Base-by-base conservation (phyloP, 257 asterid genomes). In the Solanum bukasovii region DNA sequence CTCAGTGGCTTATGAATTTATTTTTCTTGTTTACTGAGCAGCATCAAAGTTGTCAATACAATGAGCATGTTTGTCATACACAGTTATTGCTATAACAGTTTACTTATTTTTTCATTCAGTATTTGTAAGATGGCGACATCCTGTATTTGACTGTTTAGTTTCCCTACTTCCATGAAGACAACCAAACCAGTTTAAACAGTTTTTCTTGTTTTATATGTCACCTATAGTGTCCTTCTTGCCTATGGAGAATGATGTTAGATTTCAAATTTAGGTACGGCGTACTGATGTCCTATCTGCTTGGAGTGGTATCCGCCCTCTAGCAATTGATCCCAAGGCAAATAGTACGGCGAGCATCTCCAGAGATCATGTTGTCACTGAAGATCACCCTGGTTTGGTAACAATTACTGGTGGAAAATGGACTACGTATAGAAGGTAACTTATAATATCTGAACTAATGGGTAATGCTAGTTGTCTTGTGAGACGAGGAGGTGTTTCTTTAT, bases 341-440 rank as follows among this genome's bases (percentile, higher is more conserved):
- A 95, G 85, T 90, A 96, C 99, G 5, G 99, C 93, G 90, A 96
- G 94, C 93, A 95, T 97, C 91, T 97, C 99, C 71, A 90, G 99
- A 88, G 99, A 94, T 90, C 99, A 96, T 83, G 96, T 97, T 74
- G 98, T 97, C 81, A 87, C 91, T 89, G 99, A 96, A 93, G 98
- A 96, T 88, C 89, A 90, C 87, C 99, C 98, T 59, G 99, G 99
- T 92, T 92, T 97, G 90, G 98, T 97, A 13, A 96, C 99, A 71
- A 94, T 96, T 78, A 95, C 99, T 21, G 99, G 99, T 90, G 99
- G 99, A 88, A 97, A 97, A 92, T 97, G 99, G 99, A 97, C 98
- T 71, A 97, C 99, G 5, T 97, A 97, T 89, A 93, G 99, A 94
- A 94, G 99, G 99, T 97, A 94, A 71, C 61, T 49, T 18, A 23